Evolutionary conservation across 202 grass and related monocot genomes (phyloP), one percentile per base, ranked within the genome.

Genomic region (Sporobolus alterniflorus): DNA sequence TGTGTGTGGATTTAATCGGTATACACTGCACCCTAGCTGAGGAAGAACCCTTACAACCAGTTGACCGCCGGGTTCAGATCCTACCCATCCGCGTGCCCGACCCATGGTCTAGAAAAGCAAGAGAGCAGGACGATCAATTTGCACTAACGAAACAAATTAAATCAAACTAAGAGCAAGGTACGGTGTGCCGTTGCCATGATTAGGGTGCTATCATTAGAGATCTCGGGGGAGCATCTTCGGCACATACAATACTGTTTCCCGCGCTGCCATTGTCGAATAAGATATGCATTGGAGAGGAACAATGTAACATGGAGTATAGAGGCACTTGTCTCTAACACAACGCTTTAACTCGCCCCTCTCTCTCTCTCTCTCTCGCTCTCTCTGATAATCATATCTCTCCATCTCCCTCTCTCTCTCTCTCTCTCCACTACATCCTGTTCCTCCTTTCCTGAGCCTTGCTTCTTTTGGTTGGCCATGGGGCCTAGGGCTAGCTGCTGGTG

Each of bases 181-280:
- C 6, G 36, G 54, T 56, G 78, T 29, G 78, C 78, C 14, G 47
- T 40, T 69, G 80, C 75, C 80, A 87, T 90, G 84, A 90, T 87
- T 90, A 87, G 79, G 88, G 79, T 63, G 88, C 80, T 75, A 87
- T 90, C 68, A 90, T 87, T 79, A 80, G 75, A 87, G 80, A 84
- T 90, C 79, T 83, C 43, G 17, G 42, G 60, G 52, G 80, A 87
- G 84, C 79, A 90, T 90, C 74, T 90, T 90, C 67, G 48, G 75
- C 63, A 1, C 48, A 76, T 84, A 71, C 75, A 80, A 80, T 80
- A 79, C 41, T 74, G 48, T 41, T 42, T 18, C 48, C 47, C 29
- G 16, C 36, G 41, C 72, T 75, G 60, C 64, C 66, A 75, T 18
- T 69, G 42, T 41, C 75, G 15, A 64, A 79, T 90, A 78, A 69